phyloP scores from a whole-genome alignment of 352 stramenopile species.

The Pythium dissotocum region DNA sequence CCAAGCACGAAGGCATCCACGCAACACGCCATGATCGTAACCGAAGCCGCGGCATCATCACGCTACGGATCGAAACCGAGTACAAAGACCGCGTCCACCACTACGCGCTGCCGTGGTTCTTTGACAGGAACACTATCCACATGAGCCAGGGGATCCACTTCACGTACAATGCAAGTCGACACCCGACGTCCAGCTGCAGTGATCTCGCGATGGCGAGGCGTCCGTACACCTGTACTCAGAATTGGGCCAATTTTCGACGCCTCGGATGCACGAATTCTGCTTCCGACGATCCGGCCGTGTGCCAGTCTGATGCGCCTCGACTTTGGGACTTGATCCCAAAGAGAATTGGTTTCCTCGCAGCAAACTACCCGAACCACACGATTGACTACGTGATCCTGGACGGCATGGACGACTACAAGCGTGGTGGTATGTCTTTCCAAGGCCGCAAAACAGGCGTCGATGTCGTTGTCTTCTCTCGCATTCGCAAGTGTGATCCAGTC shows the following conservation, averaged over 20 bases:
- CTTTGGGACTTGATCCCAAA: conserved; percentile 9
- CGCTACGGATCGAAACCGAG: conserved; percentile 20
- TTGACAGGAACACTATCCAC: conserved; percentile 32
- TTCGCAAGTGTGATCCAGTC: conserved; percentile 10
- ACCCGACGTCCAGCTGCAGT: conserved; percentile 1
- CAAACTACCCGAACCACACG: conserved; percentile 6
- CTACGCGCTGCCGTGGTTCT: conserved; percentile 37
- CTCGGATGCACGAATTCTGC: neutral
- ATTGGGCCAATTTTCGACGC: neutral
- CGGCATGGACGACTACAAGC: conserved; percentile 8
- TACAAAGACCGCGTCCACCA: conserved; percentile 46
- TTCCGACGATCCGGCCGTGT: neutral
- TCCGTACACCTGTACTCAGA: conserved; percentile 17
- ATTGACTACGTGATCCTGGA: conserved; percentile 13
- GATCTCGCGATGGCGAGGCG: neutral
- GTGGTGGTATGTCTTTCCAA: conserved; percentile 3
- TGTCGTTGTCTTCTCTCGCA: conserved; percentile 9
- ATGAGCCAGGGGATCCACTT: conserved; percentile 41
- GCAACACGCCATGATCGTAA: neutral
- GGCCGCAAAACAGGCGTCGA: neutral
- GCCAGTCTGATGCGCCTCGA: neutral
- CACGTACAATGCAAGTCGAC: conserved; percentile 15
- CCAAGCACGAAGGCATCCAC: neutral
- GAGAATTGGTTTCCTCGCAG: neutral
- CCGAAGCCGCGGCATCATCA: neutral